Evolutionary conservation across 148 eudicot genomes (phyloP).

Genomic region (Fallopia convolvulus): DNA sequence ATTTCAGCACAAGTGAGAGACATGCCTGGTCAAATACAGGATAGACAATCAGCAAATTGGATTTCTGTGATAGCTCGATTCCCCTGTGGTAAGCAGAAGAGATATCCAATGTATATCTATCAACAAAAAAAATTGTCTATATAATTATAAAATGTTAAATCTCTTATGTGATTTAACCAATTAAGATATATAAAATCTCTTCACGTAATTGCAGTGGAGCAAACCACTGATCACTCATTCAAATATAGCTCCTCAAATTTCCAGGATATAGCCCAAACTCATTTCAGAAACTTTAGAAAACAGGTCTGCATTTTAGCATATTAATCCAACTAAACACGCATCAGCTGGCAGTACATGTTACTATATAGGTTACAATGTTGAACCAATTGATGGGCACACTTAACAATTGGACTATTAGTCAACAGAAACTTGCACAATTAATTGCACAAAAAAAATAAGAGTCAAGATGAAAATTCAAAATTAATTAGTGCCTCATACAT

Average conservation of each 20-base stretch:
- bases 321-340: not conserved
- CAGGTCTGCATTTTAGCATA: not conserved
- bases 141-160: not conserved
- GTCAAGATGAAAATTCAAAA: not conserved
- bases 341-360: not conserved
- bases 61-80: slow-evolving; percentile 93
- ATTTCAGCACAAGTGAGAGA: not conserved
- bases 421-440: not conserved
- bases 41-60: slow-evolving; percentile 92
- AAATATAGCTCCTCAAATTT: not conserved
- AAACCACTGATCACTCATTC: not conserved
- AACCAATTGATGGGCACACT: too few species aligned
- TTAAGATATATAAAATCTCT: not conserved
- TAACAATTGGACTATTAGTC: not conserved
- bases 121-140: not conserved
- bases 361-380: not conserved
- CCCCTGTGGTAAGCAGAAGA: slow-evolving; percentile 33
- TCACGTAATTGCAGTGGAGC: not conserved
- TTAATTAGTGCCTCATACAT: not conserved
- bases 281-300: not conserved
- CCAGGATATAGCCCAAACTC: not conserved
- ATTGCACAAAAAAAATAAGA: not conserved
- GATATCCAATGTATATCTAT: not conserved
- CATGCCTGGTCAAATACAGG: slow-evolving; percentile 93
- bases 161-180: not conserved